Percentiles rank a stretch among this genome's conserved stretches.
phyloP scores from a whole-genome alignment of 192 early-diverging fungal species.

The Geosiphon pyriformis region DNA sequence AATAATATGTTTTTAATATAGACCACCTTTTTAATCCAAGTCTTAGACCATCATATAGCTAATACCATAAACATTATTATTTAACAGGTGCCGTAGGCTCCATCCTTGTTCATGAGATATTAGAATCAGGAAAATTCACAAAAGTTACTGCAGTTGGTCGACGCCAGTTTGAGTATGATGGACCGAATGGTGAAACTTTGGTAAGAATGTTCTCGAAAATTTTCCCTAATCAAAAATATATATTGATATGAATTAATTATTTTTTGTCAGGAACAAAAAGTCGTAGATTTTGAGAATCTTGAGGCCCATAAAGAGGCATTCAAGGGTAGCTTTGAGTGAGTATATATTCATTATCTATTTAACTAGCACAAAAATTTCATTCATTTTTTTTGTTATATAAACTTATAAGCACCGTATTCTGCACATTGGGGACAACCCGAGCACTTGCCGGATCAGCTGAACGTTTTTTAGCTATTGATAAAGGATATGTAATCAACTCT shows the following conservation, averaged over 20 bases:
- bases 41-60: no score
- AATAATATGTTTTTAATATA: no score
- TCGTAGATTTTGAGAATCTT: slow-evolving; percentile 71
- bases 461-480: slow-evolving; percentile 70
- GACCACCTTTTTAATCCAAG: no score
- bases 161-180: slow-evolving; percentile 36
- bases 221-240: neutral
- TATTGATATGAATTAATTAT: neutral
- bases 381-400: slow-evolving; percentile 5
- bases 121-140: slow-evolving; percentile 39
- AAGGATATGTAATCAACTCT: slow-evolving; percentile 66
- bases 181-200: slow-evolving; percentile 39
- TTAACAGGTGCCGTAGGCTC: slow-evolving; percentile 62
- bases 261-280: slow-evolving; percentile 46
- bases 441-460: slow-evolving; percentile 58
- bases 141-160: slow-evolving; percentile 56
- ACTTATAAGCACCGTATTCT: slow-evolving; percentile 57
- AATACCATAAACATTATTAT: no score
- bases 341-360: slow-evolving; percentile 13
- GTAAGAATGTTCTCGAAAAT: slow-evolving; percentile 23
- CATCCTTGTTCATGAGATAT: slow-evolving; percentile 45
- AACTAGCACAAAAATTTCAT: slow-evolving; percentile 17
- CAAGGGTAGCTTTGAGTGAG: slow-evolving; percentile 45
- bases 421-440: slow-evolving; percentile 69
- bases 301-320: slow-evolving; percentile 37